phyloP scores from a whole-genome alignment of 768 basidiomycete species.

The Tylopilus balloui region DNA sequence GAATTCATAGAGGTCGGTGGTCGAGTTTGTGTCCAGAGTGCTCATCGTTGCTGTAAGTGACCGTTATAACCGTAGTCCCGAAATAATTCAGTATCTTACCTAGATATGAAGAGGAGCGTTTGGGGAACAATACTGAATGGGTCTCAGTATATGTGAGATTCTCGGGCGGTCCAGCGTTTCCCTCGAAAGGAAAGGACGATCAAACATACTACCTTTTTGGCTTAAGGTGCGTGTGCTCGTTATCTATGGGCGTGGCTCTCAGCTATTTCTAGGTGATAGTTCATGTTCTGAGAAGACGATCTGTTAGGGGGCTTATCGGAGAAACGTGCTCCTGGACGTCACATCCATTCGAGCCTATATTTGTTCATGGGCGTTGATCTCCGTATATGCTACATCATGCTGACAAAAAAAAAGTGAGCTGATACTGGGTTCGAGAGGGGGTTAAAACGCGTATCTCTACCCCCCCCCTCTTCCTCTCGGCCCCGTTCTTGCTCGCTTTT shows the following conservation, averaged over 20 bases:
- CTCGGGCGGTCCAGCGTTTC: background rate
- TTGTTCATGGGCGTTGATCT: slow-evolving; percentile 3
- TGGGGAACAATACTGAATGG: background rate
- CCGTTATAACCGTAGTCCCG: background rate
- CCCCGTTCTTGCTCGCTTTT: background rate
- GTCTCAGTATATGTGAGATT: slow-evolving; percentile 19
- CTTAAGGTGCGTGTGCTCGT: slow-evolving; percentile 1
- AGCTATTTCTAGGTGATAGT: slow-evolving; percentile 8
- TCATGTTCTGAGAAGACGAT: background rate
- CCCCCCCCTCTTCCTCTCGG: background rate
- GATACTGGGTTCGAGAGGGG: background rate
- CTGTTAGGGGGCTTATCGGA: background rate
- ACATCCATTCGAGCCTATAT: background rate
- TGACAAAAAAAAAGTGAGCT: background rate
- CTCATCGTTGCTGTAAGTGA: slow-evolving; percentile 14
- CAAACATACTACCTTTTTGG: slow-evolving; percentile 5
- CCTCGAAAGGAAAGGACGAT: slow-evolving; percentile 3
- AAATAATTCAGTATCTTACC: background rate
- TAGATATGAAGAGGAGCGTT: background rate
- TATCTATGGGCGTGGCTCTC: background rate
- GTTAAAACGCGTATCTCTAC: slow-evolving; percentile 3
- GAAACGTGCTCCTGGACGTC: background rate
- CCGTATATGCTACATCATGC: background rate
- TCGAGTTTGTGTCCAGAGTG: background rate
- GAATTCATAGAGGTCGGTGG: slow-evolving; percentile 34